A percentile compares a stretch with the other conserved stretches of the same genome.
Evolutionary conservation across 192 early-diverging fungal species (phyloP).

Genomic region (Mortierella hygrophila): DNA sequence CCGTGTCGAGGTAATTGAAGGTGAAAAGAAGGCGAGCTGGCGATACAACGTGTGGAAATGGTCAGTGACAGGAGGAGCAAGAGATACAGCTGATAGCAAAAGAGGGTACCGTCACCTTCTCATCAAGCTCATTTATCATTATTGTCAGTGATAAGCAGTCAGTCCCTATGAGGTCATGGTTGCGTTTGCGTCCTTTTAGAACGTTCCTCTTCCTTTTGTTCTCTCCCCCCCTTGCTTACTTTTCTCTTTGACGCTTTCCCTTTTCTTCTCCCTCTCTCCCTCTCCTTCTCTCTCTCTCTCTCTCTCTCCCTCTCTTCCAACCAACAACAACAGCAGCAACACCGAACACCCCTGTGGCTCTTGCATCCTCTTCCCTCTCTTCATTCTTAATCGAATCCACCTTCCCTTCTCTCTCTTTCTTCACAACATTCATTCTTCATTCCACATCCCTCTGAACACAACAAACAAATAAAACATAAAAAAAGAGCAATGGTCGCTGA

Average conservation of each 20-base stretch:
- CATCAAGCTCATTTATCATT: neutral
- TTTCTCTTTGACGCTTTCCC: neutral
- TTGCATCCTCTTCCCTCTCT: constrained; percentile 1
- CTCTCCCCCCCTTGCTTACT: neutral
- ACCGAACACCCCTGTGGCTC: neutral
- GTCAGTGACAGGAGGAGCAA: neutral
- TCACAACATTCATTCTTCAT: neutral
- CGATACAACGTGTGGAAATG: neutral
- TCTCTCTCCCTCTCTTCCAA: neutral
- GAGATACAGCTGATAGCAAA: neutral
- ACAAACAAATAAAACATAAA: neutral
- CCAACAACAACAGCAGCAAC: neutral
- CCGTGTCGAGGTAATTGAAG: neutral
- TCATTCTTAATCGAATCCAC: no score
- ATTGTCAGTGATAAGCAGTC: neutral
- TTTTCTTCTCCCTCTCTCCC: neutral
- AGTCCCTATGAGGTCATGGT: constrained; percentile 1
- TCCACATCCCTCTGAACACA: neutral
- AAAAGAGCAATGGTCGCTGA: constrained; percentile 30
- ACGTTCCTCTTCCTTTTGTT: neutral
- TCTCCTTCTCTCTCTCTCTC: no score
- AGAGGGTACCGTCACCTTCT: neutral
- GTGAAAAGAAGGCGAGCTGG: neutral
- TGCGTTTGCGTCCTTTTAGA: neutral
- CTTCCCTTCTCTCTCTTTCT: neutral